These are phyloP conservation scores for Candida cerambycidarum DNA, from an alignment of 805 yeast species.

Conservation along the genomic window DNA sequence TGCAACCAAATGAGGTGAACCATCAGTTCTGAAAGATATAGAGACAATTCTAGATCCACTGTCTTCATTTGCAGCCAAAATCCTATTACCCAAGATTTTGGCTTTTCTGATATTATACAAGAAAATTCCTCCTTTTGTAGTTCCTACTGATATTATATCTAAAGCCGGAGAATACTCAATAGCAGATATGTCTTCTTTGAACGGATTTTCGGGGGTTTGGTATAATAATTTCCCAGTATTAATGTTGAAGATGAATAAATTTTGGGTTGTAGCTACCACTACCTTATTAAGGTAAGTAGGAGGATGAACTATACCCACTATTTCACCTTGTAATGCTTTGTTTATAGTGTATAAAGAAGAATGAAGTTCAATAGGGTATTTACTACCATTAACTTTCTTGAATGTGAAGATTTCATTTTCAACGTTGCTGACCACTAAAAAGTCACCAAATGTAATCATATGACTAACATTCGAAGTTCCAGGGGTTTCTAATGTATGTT, in stretches of 20 bases:
- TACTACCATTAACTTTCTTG: slow-evolving; percentile 45
- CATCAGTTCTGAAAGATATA: slow-evolving; percentile 89
- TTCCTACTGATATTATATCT: slow-evolving; percentile 79
- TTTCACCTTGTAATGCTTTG: slow-evolving; percentile 64
- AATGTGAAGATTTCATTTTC: slow-evolving; percentile 51
- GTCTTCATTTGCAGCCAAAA: slow-evolving; percentile 44
- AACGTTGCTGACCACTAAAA: slow-evolving; percentile 53
- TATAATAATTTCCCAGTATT: slow-evolving; percentile 72
- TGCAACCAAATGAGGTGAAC: slow-evolving; percentile 76
- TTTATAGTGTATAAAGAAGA: slow-evolving; percentile 54
- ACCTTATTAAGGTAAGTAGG: slow-evolving; percentile 92
- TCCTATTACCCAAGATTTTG: slow-evolving; percentile 47
- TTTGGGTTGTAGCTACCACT: slow-evolving; percentile 71
- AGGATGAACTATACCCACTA: slow-evolving; percentile 73
- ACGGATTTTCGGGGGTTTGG: slow-evolving; percentile 48
- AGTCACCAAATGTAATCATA: slow-evolving; percentile 74
- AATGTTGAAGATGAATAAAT: slow-evolving; percentile 65
- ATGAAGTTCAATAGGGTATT: slow-evolving; percentile 62
- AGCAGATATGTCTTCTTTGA: slow-evolving; percentile 55
- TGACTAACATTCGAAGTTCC: slow-evolving; percentile 45
- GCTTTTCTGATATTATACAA: slow-evolving; percentile 71
- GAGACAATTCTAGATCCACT: slow-evolving; percentile 49
- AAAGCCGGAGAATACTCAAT: slow-evolving; percentile 83
- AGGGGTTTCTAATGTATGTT: slow-evolving; percentile 38
- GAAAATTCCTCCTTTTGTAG: slow-evolving; percentile 61